A percentile compares a stretch with the other conserved stretches of the same genome.
phyloP scores from a whole-genome alignment of 106 monocot species.

The Hemerocallis citrina region DNA sequence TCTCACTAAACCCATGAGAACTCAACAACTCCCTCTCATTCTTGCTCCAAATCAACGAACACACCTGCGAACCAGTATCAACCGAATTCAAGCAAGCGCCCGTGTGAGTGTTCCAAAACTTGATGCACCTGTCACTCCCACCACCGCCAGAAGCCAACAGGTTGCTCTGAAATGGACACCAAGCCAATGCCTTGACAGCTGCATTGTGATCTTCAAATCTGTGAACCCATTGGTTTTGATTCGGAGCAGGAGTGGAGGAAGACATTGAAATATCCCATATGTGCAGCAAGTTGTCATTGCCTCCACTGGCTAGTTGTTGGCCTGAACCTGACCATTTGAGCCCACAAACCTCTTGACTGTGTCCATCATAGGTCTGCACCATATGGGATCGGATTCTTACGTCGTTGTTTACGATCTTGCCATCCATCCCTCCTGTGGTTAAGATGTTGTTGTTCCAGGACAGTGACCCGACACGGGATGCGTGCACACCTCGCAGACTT shows the following conservation, averaged over 20 bases:
- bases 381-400: conserved; percentile 16
- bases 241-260: conserved; percentile 9
- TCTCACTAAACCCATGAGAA: conserved; percentile 55
- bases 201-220: conserved; percentile 29
- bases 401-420: conserved; percentile 24
- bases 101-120: conserved; percentile 36
- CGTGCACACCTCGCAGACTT: conserved; percentile 11
- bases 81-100: conserved; percentile 22
- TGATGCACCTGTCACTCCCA: conserved; percentile 22
- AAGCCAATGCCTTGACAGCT: conserved; percentile 32
- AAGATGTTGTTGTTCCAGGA: conserved; percentile 22
- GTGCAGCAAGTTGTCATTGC: conserved; percentile 44
- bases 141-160: conserved; percentile 36
- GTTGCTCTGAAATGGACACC: conserved; percentile 42
- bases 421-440: conserved; percentile 20
- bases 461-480: conserved; percentile 15
- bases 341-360: conserved; percentile 20
- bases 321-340: conserved; percentile 23
- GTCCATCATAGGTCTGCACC: conserved; percentile 9
- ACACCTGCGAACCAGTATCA: conserved; percentile 34
- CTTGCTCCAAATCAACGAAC: conserved; percentile 56
- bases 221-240: conserved; percentile 29
- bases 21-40: conserved; percentile 59
- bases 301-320: conserved; percentile 46
- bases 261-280: conserved; percentile 42